These are phyloP conservation scores for Neofusicoccum cordaticola DNA, from an alignment of 2,329 filamentous ascomycete species.

Conservation along the genomic window DNA sequence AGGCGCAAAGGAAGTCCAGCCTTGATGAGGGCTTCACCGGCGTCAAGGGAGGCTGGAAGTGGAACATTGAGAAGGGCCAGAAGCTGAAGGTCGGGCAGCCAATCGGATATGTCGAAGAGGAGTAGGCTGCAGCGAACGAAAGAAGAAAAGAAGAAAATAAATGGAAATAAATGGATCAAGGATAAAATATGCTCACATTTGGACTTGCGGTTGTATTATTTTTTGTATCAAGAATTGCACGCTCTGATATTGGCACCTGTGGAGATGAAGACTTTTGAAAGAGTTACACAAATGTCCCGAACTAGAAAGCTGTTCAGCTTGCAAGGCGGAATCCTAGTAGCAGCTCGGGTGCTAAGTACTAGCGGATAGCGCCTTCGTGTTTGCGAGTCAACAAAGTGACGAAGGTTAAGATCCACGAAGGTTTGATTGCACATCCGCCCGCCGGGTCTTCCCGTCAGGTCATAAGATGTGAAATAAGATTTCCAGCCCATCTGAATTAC, in stretches of 20 bases:
- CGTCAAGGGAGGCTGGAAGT: conserved; percentile 69
- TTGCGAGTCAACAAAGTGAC: not conserved
- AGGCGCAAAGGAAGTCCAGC: conserved; percentile 48
- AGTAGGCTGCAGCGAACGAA: not conserved
- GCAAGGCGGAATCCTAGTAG: not conserved
- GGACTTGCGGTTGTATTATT: not conserved
- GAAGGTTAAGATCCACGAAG: not conserved
- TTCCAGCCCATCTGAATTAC: not conserved
- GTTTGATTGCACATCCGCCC: not conserved
- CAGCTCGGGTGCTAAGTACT: too few relatives aligned
- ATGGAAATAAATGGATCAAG: not conserved
- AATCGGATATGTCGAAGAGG: conserved; percentile 69
- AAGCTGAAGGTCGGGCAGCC: conserved; percentile 85
- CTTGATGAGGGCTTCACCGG: conserved; percentile 58
- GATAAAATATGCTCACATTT: not conserved
- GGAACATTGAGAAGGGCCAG: conserved; percentile 84
- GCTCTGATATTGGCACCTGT: not conserved
- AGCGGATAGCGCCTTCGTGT: not conserved
- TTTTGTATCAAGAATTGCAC: not conserved
- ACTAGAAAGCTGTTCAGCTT: not conserved
- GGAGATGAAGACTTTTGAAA: not conserved
- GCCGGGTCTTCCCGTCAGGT: not conserved
- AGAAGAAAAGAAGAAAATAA: not conserved
- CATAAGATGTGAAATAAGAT: not conserved
- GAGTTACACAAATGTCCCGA: not conserved